These are phyloP conservation scores for Flaveria bidentis DNA, from an alignment of 129 eudicot species.

Conservation along the genomic window DNA sequence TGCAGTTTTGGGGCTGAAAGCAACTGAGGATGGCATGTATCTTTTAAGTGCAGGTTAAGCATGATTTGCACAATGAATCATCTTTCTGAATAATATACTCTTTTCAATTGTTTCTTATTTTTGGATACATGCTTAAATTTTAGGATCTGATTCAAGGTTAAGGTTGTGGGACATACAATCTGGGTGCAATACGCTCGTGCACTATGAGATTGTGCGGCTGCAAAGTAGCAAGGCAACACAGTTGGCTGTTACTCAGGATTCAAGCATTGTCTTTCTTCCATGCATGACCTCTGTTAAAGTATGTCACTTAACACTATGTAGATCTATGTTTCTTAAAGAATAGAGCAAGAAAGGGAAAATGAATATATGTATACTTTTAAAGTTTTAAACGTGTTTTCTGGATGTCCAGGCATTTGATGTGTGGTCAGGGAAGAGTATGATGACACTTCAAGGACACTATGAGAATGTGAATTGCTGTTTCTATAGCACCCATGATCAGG, in stretches of 20 bases:
- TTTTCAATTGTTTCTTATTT: constrained; percentile 6
- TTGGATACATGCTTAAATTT: constrained; percentile 16
- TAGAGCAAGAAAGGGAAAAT: not conserved
- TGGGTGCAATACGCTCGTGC: constrained; percentile 92
- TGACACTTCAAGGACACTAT: constrained; percentile 81
- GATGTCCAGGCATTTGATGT: constrained; percentile 69
- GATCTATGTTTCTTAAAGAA: constrained; percentile 10
- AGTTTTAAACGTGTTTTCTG: constrained; percentile 8
- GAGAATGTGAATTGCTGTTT: constrained; percentile 85
- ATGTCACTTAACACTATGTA: constrained; percentile 16
- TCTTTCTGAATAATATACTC: constrained; percentile 3
- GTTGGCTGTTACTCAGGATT: constrained; percentile 71
- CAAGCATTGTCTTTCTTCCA: constrained; percentile 83
- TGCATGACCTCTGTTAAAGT: constrained; percentile 86
- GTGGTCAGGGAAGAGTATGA: constrained; percentile 79
- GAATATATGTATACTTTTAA: not conserved
- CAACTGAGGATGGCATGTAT: constrained; percentile 88
- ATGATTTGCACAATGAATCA: constrained; percentile 16
- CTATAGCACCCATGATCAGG: constrained; percentile 86
- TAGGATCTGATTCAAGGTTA: constrained; percentile 97
- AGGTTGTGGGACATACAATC: constrained; percentile 96
- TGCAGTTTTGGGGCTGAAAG: constrained; percentile 73
- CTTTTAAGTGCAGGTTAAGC: constrained; percentile 93
- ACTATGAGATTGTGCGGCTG: constrained; percentile 80
- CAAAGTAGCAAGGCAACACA: constrained; percentile 77